Evolutionary conservation across 2,329 filamentous ascomycete species (phyloP).

Genomic region (Calonectria henricotiae): DNA sequence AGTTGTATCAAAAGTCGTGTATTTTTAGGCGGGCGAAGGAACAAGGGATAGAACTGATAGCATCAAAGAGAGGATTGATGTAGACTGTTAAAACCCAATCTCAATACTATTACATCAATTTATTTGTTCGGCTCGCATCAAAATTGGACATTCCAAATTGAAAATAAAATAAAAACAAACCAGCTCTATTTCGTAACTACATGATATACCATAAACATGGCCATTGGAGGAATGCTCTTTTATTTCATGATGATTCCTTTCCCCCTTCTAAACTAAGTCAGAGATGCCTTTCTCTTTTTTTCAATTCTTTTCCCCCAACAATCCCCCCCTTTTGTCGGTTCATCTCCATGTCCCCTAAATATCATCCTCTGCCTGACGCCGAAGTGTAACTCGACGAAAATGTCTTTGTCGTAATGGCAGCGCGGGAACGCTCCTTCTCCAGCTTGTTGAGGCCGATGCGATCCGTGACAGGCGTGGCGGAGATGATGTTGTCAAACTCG

Average conservation of each 20-base stretch:
- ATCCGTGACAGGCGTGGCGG: slow-evolving; percentile 91
- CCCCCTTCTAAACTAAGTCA: background rate
- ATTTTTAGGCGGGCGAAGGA: slow-evolving; percentile 31
- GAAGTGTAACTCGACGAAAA: slow-evolving; percentile 68
- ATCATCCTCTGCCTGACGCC: slow-evolving; percentile 66
- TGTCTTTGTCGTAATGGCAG: slow-evolving; percentile 66
- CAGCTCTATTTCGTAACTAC: background rate
- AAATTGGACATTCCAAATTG: background rate
- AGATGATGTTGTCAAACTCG: slow-evolving; percentile 93
- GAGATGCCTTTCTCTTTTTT: background rate
- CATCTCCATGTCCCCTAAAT: background rate
- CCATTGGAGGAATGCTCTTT: background rate
- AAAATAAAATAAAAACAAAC: too few relatives aligned
- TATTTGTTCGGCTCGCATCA: background rate
- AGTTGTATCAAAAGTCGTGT: slow-evolving; percentile 33
- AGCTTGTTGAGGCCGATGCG: slow-evolving; percentile 78
- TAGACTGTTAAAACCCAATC: slow-evolving; percentile 26
- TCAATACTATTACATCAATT: slow-evolving; percentile 35
- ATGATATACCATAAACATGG: background rate
- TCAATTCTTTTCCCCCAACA: too few relatives aligned
- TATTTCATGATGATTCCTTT: background rate
- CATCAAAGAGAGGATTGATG: background rate
- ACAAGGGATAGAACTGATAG: background rate
- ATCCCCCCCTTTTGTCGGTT: background rate
- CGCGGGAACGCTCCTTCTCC: slow-evolving; percentile 70